Evolutionary conservation across 352 stramenopile species (phyloP).

Genomic region (Pythium dissotocum): DNA sequence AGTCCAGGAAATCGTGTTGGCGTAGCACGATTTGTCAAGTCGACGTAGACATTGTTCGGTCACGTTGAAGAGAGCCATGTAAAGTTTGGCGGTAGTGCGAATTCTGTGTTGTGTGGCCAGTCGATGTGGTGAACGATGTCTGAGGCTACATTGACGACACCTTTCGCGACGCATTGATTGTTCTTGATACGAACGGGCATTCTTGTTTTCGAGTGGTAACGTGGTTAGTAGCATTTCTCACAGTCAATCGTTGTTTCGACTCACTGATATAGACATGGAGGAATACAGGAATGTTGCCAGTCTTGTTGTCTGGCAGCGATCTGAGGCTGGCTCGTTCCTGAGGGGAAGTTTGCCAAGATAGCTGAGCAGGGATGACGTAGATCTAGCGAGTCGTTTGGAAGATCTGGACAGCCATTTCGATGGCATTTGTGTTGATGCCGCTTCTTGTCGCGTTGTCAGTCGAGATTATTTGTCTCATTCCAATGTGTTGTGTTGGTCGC

Average conservation of each 20-base stretch:
- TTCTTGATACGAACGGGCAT: slow-evolving; percentile 24
- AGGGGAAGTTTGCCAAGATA: background rate
- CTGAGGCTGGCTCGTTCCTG: too few species aligned
- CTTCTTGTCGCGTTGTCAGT: slow-evolving; percentile 7
- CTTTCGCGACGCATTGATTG: slow-evolving; percentile 17
- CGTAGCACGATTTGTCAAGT: slow-evolving; percentile 1
- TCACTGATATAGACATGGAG: slow-evolving; percentile 14
- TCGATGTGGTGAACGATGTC: slow-evolving; percentile 16
- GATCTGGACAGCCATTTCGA: slow-evolving; percentile 10
- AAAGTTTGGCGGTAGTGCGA: background rate
- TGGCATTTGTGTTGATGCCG: background rate
- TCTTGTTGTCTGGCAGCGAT: slow-evolving; percentile 13
- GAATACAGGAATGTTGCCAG: slow-evolving; percentile 4
- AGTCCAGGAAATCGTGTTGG: slow-evolving; percentile 17
- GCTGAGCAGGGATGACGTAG: slow-evolving; percentile 9
- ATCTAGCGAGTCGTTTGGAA: slow-evolving; percentile 8
- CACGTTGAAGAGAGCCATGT: slow-evolving; percentile 4
- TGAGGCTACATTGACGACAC: slow-evolving; percentile 20
- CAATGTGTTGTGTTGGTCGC: background rate
- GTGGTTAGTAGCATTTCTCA: too few species aligned
- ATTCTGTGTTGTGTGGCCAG: background rate
- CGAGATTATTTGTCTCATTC: slow-evolving; percentile 1
- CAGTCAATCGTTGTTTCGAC: too few species aligned
- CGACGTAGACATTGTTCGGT: slow-evolving; percentile 8
- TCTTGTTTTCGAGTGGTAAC: slow-evolving; percentile 3